Base-by-base conservation (phyloP, 495 filamentous ascomycete genomes). In the Glarea lozoyensis region DNA sequence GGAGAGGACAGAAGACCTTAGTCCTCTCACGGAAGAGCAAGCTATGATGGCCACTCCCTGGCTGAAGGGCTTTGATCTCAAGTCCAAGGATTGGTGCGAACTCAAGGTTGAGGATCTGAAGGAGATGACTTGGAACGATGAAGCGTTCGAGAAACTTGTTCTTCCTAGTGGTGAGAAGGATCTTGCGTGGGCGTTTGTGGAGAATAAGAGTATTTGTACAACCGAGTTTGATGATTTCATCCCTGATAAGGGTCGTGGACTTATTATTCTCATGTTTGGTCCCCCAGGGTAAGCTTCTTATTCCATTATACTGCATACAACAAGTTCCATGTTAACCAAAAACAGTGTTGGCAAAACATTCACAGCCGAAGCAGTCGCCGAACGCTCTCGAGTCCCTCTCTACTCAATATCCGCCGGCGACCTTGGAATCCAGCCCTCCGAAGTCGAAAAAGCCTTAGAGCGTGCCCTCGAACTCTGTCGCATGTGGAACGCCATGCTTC, bases 371-470 rank as follows among this genome's bases (percentile, higher is more conserved):
- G 45, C 51, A 20, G 63, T 78, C 4, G 72, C 76, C 0, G 72
- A 77, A 40, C 50, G 64, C 10, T 65, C 64, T 1, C 50, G 64
- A 7, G 60, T 59, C 1, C 74, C 76, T 0, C 58, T 80, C 0
- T 74, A 73, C 48, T 58, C 65, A 6, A 60, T 81, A 3, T 69
- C 68, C 15, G 65, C 66, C 4, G 75, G 75, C 16, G 73, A 80
- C 31, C 56, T 80, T 1, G 72, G 73, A 4, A 72, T 61, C 23
- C 58, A 64, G 34, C 60, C 71, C 0, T 53, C 55, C 0, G 40
- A 49, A 0, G 64, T 79, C 12, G 75, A 75, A 15, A 47, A 52
- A 3, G 67, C 63, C 15, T 58, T 83, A 33, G 64, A 68, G 42
- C 55, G 63, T 9, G 65, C 80, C 15, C 63, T 81, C 18, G 58